Conservation (phyloP, 1,139 yeast species). For the Blastobotrys proliferans region DNA sequence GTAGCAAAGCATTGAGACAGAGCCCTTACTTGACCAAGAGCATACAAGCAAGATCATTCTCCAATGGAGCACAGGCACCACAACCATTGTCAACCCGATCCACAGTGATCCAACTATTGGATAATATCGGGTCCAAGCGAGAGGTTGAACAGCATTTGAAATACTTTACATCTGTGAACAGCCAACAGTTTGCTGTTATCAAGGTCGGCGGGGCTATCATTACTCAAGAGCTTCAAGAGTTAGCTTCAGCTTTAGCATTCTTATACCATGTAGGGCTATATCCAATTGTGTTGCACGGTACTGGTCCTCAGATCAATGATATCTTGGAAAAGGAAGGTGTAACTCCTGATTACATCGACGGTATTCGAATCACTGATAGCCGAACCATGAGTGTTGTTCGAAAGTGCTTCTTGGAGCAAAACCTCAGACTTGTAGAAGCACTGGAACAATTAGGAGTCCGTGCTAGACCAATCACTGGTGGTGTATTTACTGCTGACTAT, state of each 20-base stretch:
- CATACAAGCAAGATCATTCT: conserved; percentile 5
- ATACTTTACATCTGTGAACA: conserved; percentile 83
- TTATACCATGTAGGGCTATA: conserved; percentile 95
- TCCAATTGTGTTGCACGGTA: conserved; percentile 95
- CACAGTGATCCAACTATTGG: conserved; percentile 88
- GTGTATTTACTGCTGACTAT: conserved; percentile 92
- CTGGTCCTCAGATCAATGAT: conserved; percentile 98
- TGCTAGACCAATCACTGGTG: conserved; percentile 97
- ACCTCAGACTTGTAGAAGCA: conserved; percentile 90
- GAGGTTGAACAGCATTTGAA: conserved; percentile 97
- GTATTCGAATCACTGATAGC: conserved; percentile 92
- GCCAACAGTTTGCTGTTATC: conserved; percentile 96
- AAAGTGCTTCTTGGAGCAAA: conserved; percentile 90
- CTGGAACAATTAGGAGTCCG: conserved; percentile 94
- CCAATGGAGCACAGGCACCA: background rate
- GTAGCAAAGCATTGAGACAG: conserved; percentile 2
- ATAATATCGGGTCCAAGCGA: conserved; percentile 93
- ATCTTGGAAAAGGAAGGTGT: conserved; percentile 90
- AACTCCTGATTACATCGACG: conserved; percentile 93
- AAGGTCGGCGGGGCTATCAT: conserved; percentile 99
- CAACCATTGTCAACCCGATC: conserved; percentile 62
- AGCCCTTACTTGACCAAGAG: background rate
- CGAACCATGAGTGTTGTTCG: conserved; percentile 96
- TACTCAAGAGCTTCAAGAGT: conserved; percentile 86
- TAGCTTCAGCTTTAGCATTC: conserved; percentile 94